phyloP scores from a whole-genome alignment of 2,329 filamentous ascomycete species.

The Septoria linicola region DNA sequence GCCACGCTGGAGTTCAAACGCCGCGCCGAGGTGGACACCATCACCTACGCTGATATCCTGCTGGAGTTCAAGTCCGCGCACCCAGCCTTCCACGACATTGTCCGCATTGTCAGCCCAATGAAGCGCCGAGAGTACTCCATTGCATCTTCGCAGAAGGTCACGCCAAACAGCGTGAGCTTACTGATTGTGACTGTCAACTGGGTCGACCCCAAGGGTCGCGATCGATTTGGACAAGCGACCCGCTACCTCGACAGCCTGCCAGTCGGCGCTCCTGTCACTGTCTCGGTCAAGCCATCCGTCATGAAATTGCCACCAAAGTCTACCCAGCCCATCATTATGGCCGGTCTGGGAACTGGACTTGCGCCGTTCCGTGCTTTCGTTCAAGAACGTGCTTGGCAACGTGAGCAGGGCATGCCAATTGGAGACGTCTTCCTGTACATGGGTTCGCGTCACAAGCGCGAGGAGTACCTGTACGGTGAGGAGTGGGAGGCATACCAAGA shows the following conservation, averaged over 20 bases:
- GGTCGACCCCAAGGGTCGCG: slow-evolving; percentile 83
- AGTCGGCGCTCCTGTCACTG: slow-evolving; percentile 76
- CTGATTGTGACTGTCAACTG: slow-evolving; percentile 98
- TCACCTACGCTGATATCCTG: slow-evolving; percentile 87
- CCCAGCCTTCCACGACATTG: slow-evolving; percentile 82
- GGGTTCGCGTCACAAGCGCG: slow-evolving; percentile 92
- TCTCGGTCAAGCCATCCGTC: slow-evolving; percentile 94
- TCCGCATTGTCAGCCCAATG: slow-evolving; percentile 81
- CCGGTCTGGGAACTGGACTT: slow-evolving; percentile 93
- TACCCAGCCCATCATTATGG: slow-evolving; percentile 96
- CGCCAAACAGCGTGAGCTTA: slow-evolving; percentile 81
- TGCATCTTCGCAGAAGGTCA: slow-evolving; percentile 92
- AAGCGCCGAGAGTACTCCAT: slow-evolving; percentile 99
- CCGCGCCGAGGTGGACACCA: slow-evolving; percentile 82
- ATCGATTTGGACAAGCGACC: slow-evolving; percentile 89
- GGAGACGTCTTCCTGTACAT: slow-evolving; percentile 93
- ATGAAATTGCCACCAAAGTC: slow-evolving; percentile 94
- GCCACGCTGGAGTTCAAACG: slow-evolving; percentile 90
- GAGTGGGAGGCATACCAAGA: slow-evolving; percentile 99
- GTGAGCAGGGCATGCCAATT: slow-evolving; percentile 93
- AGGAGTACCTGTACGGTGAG: slow-evolving; percentile 98
- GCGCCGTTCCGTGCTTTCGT: slow-evolving; percentile 99
- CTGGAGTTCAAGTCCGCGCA: slow-evolving; percentile 87
- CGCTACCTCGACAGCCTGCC: slow-evolving; percentile 78
- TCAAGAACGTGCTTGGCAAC: slow-evolving; percentile 96